phyloP scores from a whole-genome alignment of 805 yeast genomes.

The Metschnikowia colocasiae region DNA sequence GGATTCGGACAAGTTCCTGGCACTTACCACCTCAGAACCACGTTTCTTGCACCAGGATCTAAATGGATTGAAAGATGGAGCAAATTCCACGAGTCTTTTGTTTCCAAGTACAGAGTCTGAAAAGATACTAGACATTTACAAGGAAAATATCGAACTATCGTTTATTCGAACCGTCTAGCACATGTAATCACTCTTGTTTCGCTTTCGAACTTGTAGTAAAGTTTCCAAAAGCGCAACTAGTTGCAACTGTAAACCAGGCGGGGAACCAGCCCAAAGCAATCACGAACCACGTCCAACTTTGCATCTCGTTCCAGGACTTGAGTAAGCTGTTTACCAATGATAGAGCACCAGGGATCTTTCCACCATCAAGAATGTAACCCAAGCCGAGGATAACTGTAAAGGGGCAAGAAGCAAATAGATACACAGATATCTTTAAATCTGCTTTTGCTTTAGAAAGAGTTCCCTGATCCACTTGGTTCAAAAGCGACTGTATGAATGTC shows the following conservation, averaged over 20 bases:
- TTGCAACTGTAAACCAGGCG: constrained; percentile 54
- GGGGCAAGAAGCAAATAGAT: constrained; percentile 52
- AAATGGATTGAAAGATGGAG: constrained; percentile 84
- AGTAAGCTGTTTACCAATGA: constrained; percentile 50
- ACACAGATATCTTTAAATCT: constrained; percentile 27
- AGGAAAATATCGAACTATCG: neutral
- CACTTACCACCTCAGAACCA: constrained; percentile 91
- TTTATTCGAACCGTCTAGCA: neutral
- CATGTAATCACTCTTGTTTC: neutral
- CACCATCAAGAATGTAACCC: constrained; percentile 26
- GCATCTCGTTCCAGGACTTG: constrained; percentile 62
- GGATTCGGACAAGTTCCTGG: constrained; percentile 94
- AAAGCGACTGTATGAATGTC: constrained; percentile 50
- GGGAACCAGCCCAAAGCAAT: constrained; percentile 78
- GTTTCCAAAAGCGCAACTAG: constrained; percentile 30
- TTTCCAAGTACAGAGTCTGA: constrained; percentile 44
- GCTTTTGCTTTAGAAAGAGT: constrained; percentile 9
- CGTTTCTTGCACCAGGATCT: constrained; percentile 92
- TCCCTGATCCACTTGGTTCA: constrained; percentile 14
- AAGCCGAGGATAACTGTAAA: constrained; percentile 28
- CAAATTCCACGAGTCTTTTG: constrained; percentile 71
- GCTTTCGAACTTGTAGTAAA: constrained; percentile 9
- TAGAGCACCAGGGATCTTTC: constrained; percentile 29
- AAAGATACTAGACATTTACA: neutral
- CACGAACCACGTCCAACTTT: constrained; percentile 84